Conservation (phyloP, 2,329 filamentous ascomycete species). For the Pseudocercospora vitis region DNA sequence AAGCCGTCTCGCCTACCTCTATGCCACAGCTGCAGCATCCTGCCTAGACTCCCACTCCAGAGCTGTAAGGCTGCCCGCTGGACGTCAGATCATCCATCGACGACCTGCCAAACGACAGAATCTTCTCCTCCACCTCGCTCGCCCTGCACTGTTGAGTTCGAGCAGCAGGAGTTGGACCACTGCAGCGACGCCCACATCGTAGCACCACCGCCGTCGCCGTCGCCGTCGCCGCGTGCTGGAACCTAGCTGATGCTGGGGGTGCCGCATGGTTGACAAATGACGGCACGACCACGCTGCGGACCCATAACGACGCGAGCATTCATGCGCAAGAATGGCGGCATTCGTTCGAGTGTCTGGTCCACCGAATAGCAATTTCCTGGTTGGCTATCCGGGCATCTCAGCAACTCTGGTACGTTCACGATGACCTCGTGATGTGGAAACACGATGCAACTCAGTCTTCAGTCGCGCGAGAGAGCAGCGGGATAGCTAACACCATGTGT, state of each 20-base stretch:
- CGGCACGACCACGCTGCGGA: constrained; percentile 17
- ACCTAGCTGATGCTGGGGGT: constrained; percentile 5
- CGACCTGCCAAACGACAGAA: background rate
- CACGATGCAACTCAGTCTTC: constrained; percentile 5
- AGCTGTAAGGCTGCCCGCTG: background rate
- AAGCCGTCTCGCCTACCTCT: too few species aligned
- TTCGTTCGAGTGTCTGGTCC: constrained; percentile 96
- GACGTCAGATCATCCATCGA: background rate
- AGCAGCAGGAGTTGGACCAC: too few species aligned
- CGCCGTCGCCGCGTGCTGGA: background rate
- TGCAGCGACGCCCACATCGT: too few species aligned
- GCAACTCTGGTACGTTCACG: constrained; percentile 78
- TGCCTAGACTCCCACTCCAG: background rate
- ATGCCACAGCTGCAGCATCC: background rate
- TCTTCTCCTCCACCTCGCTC: background rate
- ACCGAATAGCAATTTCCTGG: constrained; percentile 93
- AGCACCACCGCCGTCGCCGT: too few species aligned
- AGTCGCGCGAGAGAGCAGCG: background rate
- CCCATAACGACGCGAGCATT: constrained; percentile 15
- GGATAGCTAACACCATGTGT: constrained; percentile 13
- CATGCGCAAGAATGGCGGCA: constrained; percentile 55
- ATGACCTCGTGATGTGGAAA: background rate
- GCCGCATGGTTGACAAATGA: constrained; percentile 24
- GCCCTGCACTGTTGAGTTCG: background rate
- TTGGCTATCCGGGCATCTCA: constrained; percentile 96